phyloP scores from a whole-genome alignment of 2,329 filamentous ascomycete species.

The Tolypocladium inflatum region DNA sequence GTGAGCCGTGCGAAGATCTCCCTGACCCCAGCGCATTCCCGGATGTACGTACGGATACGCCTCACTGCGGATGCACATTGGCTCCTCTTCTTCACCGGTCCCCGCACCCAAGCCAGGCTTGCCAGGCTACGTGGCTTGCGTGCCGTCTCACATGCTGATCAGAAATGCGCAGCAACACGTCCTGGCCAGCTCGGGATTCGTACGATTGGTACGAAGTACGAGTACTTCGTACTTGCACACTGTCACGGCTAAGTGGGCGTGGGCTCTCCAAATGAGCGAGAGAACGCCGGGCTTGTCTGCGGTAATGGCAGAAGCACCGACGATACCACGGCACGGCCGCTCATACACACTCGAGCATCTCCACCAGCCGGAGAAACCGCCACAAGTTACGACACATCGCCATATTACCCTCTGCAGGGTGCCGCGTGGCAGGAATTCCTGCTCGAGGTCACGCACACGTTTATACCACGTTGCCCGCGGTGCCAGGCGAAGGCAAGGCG shows the following conservation, averaged over 20 bases:
- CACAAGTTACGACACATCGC: not conserved
- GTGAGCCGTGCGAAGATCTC: slow-evolving; percentile 3
- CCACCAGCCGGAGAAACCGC: not conserved
- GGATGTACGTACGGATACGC: not conserved
- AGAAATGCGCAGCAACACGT: not conserved
- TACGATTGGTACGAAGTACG: not conserved
- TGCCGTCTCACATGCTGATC: not conserved
- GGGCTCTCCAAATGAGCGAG: not conserved
- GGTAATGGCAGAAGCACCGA: not conserved
- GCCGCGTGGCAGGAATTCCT: not conserved
- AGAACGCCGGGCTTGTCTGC: not conserved
- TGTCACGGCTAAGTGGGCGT: not conserved
- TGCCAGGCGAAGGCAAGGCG: too few relatives aligned
- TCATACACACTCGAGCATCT: not conserved
- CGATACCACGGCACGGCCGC: not conserved
- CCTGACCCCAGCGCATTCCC: not conserved
- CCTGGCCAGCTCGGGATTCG: not conserved
- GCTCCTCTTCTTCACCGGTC: slow-evolving; percentile 12
- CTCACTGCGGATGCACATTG: slow-evolving; percentile 5
- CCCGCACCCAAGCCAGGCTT: slow-evolving; percentile 6
- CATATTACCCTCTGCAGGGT: not conserved
- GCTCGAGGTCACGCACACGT: not conserved
- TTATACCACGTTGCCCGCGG: not conserved
- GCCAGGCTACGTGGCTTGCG: not conserved
- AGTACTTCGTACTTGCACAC: not conserved